Conservation (phyloP, 2,329 filamentous ascomycete species). For the Cladosporium sp. region DNA sequence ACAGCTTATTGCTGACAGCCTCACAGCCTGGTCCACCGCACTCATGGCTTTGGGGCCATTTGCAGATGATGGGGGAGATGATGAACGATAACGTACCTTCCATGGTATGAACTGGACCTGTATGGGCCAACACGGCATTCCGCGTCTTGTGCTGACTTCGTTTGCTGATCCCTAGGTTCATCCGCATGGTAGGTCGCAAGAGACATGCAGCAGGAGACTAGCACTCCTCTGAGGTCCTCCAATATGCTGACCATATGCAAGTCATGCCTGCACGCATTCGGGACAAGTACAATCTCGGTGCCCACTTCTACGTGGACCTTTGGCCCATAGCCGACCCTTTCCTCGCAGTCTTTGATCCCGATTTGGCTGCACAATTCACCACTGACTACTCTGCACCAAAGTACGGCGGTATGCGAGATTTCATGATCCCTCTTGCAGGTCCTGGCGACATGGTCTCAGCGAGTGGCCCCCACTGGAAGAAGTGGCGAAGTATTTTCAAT, state of each 20-base stretch:
- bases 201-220: background rate
- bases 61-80: conserved; percentile 17
- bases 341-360: conserved; percentile 17
- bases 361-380: conserved; percentile 15
- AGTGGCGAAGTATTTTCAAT: conserved; percentile 41
- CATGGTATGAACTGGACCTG: background rate
- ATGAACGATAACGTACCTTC: background rate
- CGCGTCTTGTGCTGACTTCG: too few species aligned
- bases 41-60: conserved; percentile 20
- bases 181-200: conserved; percentile 14
- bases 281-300: conserved; percentile 19
- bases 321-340: conserved; percentile 21
- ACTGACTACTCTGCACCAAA: conserved; percentile 17
- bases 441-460: conserved; percentile 23
- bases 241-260: background rate
- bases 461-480: conserved; percentile 40
- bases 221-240: background rate
- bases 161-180: conserved; percentile 7
- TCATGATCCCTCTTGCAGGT: conserved; percentile 18
- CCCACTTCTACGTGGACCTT: conserved; percentile 20
- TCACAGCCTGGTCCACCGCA: conserved; percentile 24
- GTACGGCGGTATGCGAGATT: conserved; percentile 10
- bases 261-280: conserved; percentile 10
- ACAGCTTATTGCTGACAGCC: background rate
- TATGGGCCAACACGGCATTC: too few species aligned